phyloP scores from a whole-genome alignment of 441 rosid species.

The Croton laevigatus region DNA sequence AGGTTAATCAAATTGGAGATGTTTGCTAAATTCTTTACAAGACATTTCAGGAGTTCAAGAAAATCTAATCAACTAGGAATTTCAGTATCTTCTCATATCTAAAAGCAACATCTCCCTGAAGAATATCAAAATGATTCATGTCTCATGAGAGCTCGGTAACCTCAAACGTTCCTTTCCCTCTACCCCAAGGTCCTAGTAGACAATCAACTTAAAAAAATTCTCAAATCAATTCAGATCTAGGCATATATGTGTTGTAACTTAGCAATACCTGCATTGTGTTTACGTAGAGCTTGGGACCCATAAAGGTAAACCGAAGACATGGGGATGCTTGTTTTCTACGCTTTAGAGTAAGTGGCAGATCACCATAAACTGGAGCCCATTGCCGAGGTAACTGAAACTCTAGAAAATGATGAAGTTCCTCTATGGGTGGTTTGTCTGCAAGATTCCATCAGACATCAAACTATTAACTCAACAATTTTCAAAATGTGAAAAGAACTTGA shows the following conservation, averaged over 20 bases:
- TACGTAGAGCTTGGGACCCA: constrained; percentile 94
- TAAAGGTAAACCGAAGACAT: constrained; percentile 68
- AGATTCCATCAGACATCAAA: constrained; percentile 17
- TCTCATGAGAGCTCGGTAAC: background rate
- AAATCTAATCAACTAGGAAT: background rate
- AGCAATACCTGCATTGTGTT: constrained; percentile 59
- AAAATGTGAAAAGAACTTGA: background rate
- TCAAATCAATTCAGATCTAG: too few relatives aligned
- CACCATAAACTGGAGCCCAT: constrained; percentile 91
- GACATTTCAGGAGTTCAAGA: background rate
- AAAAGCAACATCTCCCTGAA: background rate
- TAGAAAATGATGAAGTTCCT: constrained; percentile 84
- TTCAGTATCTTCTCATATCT: too few relatives aligned
- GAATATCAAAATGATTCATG: background rate
- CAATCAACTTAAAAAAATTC: too few relatives aligned
- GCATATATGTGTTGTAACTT: background rate
- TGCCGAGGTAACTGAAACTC: constrained; percentile 93
- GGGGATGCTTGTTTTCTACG: constrained; percentile 66
- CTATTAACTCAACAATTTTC: background rate
- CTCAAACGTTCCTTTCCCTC: background rate
- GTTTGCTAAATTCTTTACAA: background rate
- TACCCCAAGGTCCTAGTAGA: too few relatives aligned
- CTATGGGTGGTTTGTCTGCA: constrained; percentile 90
- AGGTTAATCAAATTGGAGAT: constrained; percentile 9
- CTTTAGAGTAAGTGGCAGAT: constrained; percentile 80